Evolutionary conservation across 768 basidiomycete species (phyloP).

Genomic region (Lactarius trivialis): DNA sequence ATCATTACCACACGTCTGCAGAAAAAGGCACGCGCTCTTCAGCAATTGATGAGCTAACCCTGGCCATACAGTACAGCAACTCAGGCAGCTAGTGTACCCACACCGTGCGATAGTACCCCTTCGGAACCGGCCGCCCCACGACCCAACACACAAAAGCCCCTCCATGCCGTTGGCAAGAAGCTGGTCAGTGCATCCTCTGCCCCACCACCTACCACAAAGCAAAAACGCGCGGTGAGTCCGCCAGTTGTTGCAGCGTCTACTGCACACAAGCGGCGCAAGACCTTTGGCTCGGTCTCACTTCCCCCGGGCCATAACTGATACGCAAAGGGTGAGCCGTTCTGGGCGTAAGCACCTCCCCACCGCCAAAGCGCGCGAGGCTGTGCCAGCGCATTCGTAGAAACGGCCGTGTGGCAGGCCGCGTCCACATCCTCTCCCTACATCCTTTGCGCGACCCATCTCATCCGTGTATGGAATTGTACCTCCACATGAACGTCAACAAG

Average conservation of each 20-base stretch:
- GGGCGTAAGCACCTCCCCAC: slow-evolving; percentile 31
- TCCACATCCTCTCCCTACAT: slow-evolving; percentile 13
- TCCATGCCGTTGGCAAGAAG: slow-evolving; percentile 50
- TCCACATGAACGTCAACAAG: no score
- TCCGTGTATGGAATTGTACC: no score
- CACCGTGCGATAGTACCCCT: slow-evolving; percentile 39
- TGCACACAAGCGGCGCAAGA: slow-evolving; percentile 50
- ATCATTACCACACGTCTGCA: slow-evolving; percentile 54
- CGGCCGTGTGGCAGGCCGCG: slow-evolving; percentile 19
- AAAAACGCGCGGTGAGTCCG: slow-evolving; percentile 20
- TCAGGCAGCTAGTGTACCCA: slow-evolving; percentile 38
- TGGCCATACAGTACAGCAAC: slow-evolving; percentile 64
- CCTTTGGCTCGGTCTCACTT: slow-evolving; percentile 3
- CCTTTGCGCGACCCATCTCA: neutral
- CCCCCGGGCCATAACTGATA: slow-evolving; percentile 22
- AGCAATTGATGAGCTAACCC: slow-evolving; percentile 62
- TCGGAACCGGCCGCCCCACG: slow-evolving; percentile 34
- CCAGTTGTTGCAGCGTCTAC: slow-evolving; percentile 23
- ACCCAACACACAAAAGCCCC: slow-evolving; percentile 45
- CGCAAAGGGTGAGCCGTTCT: slow-evolving; percentile 27
- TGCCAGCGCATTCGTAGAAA: slow-evolving; percentile 23
- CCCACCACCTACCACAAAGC: slow-evolving; percentile 17
- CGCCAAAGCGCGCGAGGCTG: slow-evolving; percentile 31
- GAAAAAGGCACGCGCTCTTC: slow-evolving; percentile 36
- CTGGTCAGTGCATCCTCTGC: slow-evolving; percentile 29